Evolutionary conservation across 2,329 filamentous ascomycete species (phyloP).

Genomic region (Venturia effusa): DNA sequence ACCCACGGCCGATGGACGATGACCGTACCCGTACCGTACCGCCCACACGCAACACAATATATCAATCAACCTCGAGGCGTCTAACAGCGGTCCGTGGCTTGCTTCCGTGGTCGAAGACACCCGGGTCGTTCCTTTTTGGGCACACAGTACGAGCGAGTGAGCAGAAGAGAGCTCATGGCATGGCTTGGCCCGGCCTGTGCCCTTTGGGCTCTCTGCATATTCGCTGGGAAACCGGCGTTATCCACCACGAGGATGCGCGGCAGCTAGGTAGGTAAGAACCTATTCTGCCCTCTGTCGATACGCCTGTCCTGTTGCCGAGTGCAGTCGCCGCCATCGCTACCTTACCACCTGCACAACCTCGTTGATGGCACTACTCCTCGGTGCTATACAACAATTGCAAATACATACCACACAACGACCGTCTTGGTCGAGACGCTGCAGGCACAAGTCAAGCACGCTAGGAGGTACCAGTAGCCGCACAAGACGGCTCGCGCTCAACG

Average conservation of each 20-base stretch:
- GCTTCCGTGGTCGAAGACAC: not conserved
- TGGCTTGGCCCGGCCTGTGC: not conserved
- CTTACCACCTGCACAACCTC: not conserved
- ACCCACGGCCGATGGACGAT: too few relatives aligned
- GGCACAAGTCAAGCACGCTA: not conserved
- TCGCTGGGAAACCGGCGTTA: not conserved
- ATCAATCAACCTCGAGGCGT: too few relatives aligned
- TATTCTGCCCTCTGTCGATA: not conserved
- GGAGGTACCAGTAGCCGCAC: not conserved
- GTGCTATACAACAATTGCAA: slow-evolving; percentile 1
- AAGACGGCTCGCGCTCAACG: not conserved
- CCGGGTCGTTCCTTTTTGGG: not conserved
- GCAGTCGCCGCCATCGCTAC: too few relatives aligned
- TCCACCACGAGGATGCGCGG: not conserved
- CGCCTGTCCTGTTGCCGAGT: not conserved
- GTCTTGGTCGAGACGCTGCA: too few relatives aligned
- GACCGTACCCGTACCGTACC: too few relatives aligned
- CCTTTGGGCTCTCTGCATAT: not conserved
- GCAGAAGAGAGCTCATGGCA: not conserved
- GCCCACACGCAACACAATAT: too few relatives aligned
- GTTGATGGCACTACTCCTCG: not conserved
- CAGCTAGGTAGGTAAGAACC: not conserved
- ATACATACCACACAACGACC: not conserved
- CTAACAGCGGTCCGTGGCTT: not conserved
- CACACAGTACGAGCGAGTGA: not conserved